Conservation (phyloP, 2,329 filamentous ascomycete genomes). For the Thermomyces lanuginosus region DNA sequence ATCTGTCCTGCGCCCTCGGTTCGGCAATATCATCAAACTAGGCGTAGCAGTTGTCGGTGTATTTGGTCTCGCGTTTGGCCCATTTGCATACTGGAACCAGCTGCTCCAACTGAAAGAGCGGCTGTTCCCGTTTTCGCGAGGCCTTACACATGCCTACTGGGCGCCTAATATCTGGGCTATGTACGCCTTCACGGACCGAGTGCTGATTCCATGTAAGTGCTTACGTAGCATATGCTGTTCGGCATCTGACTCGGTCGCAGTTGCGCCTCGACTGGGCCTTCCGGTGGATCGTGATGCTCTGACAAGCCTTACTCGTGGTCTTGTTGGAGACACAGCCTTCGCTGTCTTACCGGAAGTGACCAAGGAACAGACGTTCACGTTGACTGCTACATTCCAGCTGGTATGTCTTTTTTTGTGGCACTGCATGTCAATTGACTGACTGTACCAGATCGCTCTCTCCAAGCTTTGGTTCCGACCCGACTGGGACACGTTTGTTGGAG, state of each 20-base stretch:
- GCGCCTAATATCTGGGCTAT: slow-evolving; percentile 94
- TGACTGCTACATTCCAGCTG: slow-evolving; percentile 70
- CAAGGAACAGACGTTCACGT: slow-evolving; percentile 59
- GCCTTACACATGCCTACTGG: slow-evolving; percentile 96
- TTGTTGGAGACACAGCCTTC: slow-evolving; percentile 87
- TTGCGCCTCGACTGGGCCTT: slow-evolving; percentile 66
- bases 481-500: slow-evolving; percentile 79
- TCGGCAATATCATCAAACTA: slow-evolving; percentile 70
- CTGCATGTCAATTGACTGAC: slow-evolving; percentile 5
- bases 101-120: slow-evolving; percentile 68
- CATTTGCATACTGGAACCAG: slow-evolving; percentile 68
- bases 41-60: slow-evolving; percentile 55
- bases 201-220: slow-evolving; percentile 59
- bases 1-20: slow-evolving; percentile 58
- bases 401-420: slow-evolving; percentile 22
- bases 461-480: slow-evolving; percentile 68
- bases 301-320: slow-evolving; percentile 75
- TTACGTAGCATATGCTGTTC: slow-evolving; percentile 17
- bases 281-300: slow-evolving; percentile 57
- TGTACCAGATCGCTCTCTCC: slow-evolving; percentile 47
- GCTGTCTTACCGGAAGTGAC: slow-evolving; percentile 80
- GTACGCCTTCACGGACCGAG: slow-evolving; percentile 78
- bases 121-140: slow-evolving; percentile 84
- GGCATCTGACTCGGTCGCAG: slow-evolving; percentile 26
- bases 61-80: slow-evolving; percentile 70